Conservation (phyloP, 352 stramenopile genomes). For the Elongisporangium anandrum region DNA sequence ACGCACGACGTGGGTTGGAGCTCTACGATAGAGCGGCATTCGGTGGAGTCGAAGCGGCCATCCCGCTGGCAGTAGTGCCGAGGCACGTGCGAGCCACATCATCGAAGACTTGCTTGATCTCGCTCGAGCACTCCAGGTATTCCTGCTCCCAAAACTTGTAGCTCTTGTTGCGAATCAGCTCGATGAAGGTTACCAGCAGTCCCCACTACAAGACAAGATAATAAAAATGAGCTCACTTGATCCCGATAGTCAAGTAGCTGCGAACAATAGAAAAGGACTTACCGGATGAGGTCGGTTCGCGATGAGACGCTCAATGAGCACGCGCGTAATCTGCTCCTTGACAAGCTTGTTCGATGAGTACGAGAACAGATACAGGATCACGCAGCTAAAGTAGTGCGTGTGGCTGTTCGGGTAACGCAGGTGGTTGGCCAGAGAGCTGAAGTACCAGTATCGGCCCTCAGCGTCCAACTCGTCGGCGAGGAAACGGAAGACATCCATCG, state of each 20-base stretch:
- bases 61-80: slow-evolving; percentile 31
- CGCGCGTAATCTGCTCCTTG: slow-evolving; percentile 97
- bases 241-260: not conserved
- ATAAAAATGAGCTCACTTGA: not conserved
- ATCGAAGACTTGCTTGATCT: slow-evolving; percentile 99
- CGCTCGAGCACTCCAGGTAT: slow-evolving; percentile 97
- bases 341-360: slow-evolving; percentile 95
- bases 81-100: slow-evolving; percentile 95
- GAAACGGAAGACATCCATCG: slow-evolving; percentile 94
- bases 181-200: slow-evolving; percentile 98
- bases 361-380: slow-evolving; percentile 98
- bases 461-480: slow-evolving; percentile 95
- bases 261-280: slow-evolving; percentile 15
- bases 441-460: slow-evolving; percentile 95
- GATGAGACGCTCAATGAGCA: slow-evolving; percentile 98
- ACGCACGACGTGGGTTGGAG: not conserved
- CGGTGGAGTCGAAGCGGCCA: slow-evolving; percentile 2
- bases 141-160: slow-evolving; percentile 99
- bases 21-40: not conserved
- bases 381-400: slow-evolving; percentile 99
- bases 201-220: slow-evolving; percentile 75
- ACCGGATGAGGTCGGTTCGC: slow-evolving; percentile 97
- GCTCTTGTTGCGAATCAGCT: slow-evolving; percentile 99
- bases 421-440: slow-evolving; percentile 99
- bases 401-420: slow-evolving; percentile 99